Conservation (phyloP, 1,139 yeast species). For the Magnusiomyces paraingens region DNA sequence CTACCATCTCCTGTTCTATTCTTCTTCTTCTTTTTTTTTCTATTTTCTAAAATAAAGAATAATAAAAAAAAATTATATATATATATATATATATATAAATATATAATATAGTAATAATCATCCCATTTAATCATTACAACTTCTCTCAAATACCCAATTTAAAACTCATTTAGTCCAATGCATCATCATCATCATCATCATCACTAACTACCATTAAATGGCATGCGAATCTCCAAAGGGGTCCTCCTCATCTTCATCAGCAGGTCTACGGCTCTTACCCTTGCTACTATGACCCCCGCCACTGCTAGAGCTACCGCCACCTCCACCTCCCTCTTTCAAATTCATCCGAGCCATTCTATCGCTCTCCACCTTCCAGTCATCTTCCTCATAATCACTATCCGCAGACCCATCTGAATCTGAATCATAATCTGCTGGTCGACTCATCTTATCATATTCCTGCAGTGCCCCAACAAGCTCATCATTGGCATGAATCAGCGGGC, state of each 20-base stretch:
- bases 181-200: no score
- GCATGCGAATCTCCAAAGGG: slow-evolving; percentile 66
- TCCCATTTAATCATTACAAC: no score
- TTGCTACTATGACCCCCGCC: slow-evolving; percentile 20
- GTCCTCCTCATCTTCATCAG: slow-evolving; percentile 39
- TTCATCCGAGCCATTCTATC: slow-evolving; percentile 17
- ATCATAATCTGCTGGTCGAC: slow-evolving; percentile 45
- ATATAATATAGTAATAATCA: no score
- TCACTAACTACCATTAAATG: slow-evolving; percentile 3
- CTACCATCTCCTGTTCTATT: no score
- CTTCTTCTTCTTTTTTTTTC: background rate
- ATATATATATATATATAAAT: no score
- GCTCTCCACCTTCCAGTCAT: slow-evolving; percentile 25
- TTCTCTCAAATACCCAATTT: no score
- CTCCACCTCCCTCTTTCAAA: slow-evolving; percentile 30
- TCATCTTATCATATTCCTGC: slow-evolving; percentile 56
- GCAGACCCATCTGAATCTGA: slow-evolving; percentile 31
- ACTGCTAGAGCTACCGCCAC: slow-evolving; percentile 30
- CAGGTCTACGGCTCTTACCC: slow-evolving; percentile 14
- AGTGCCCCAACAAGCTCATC: slow-evolving; percentile 77
- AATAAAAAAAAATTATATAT: background rate
- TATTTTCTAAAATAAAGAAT: background rate
- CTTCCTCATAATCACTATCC: slow-evolving; percentile 25
- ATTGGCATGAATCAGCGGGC: slow-evolving; percentile 78
- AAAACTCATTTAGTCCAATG: no score